phyloP scores from a whole-genome alignment of 2,329 filamentous ascomycete genomes.

The Trichoderma asperellum region DNA sequence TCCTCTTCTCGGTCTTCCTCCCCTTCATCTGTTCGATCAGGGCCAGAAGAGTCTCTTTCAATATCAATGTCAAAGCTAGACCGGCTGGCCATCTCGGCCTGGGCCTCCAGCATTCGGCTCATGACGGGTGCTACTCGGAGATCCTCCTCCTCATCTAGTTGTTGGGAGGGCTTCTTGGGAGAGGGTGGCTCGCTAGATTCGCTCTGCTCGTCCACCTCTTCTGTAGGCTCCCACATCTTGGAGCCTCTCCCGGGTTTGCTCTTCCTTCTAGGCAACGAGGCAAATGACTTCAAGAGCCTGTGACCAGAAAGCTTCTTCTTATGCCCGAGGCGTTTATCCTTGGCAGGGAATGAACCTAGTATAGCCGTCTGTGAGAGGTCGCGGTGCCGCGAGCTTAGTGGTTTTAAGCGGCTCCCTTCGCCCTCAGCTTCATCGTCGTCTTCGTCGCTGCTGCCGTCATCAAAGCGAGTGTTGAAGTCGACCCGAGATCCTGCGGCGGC shows the following conservation, averaged over 20 bases:
- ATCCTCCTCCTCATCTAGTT: constrained; percentile 36
- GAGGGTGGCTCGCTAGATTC: constrained; percentile 36
- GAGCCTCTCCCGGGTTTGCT: constrained; percentile 49
- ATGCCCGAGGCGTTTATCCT: constrained; percentile 47
- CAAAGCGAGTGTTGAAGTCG: constrained; percentile 81
- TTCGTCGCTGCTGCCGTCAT: constrained; percentile 79
- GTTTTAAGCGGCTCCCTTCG: constrained; percentile 44
- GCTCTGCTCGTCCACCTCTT: constrained; percentile 40
- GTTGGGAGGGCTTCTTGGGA: constrained; percentile 31
- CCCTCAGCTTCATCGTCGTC: constrained; percentile 79
- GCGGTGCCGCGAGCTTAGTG: constrained; percentile 51
- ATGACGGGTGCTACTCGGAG: constrained; percentile 69
- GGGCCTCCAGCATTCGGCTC: constrained; percentile 76
- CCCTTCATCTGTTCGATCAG: constrained; percentile 39
- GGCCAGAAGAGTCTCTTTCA: constrained; percentile 50
- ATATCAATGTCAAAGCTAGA: constrained; percentile 63
- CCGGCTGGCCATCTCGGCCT: constrained; percentile 63
- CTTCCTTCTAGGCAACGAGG: constrained; percentile 58
- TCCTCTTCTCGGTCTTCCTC: constrained; percentile 33
- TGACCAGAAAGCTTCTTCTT: constrained; percentile 66
- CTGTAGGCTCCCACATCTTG: constrained; percentile 44
- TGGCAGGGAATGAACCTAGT: constrained; percentile 39
- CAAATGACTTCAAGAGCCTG: constrained; percentile 67
- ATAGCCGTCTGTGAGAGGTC: constrained; percentile 50
- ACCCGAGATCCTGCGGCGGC: constrained; percentile 82